phyloP scores from a whole-genome alignment of 768 basidiomycete species.

The Roridomyces roridus region DNA sequence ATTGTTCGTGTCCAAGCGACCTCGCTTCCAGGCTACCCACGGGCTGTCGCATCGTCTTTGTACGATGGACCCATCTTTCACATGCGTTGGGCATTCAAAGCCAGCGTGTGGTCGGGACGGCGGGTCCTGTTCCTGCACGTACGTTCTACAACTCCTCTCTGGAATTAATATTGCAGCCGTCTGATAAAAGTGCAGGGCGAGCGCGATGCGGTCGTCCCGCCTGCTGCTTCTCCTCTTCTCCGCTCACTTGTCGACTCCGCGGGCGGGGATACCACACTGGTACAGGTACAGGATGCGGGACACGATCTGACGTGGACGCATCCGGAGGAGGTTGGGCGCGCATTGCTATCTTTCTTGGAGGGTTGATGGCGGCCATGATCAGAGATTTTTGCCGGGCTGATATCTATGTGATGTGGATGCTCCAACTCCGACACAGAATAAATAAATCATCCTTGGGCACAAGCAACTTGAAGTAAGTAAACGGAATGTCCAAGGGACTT shows the following conservation, averaged over 20 bases:
- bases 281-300: conserved; percentile 56
- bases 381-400: too few relatives aligned
- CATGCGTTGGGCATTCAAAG: conserved; percentile 13
- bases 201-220: conserved; percentile 2
- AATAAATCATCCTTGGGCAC: too few relatives aligned
- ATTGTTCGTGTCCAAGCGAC: conserved; percentile 56
- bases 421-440: too few relatives aligned
- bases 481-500: too few relatives aligned
- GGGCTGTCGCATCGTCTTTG: conserved; percentile 54
- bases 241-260: not conserved
- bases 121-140: conserved; percentile 19
- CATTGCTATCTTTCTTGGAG: conserved; percentile 40
- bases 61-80: conserved; percentile 46
- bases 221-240: not conserved
- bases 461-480: too few relatives aligned
- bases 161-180: too few relatives aligned
- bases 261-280: conserved; percentile 26
- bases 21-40: conserved; percentile 52
- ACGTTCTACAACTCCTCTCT: too few relatives aligned
- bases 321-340: conserved; percentile 38
- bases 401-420: too few relatives aligned
- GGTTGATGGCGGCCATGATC: not conserved
- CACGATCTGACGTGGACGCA: conserved; percentile 60
- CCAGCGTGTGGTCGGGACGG: not conserved
- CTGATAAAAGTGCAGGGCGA: not conserved